Base-by-base conservation (phyloP, 1,284 basidiomycete genomes). In the Trichosporon coremiiforme region DNA sequence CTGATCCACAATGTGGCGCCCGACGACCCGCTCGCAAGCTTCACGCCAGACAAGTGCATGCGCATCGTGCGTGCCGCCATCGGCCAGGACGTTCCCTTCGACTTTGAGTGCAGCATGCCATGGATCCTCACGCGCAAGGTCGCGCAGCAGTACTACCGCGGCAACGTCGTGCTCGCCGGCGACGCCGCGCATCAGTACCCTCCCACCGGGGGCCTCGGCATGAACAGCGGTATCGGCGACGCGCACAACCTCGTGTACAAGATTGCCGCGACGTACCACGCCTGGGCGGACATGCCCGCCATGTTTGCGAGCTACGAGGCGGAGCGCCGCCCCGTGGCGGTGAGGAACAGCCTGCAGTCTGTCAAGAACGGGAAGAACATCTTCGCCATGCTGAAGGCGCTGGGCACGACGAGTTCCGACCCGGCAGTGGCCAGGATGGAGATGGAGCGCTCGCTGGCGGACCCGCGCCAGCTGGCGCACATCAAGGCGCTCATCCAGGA, bases 191-290 rank as follows among this genome's bases (percentile, higher is more conserved):
- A 78, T 70, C 70, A 67, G 31, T 75, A 75, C 68, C 76, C 76
- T 2, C 76, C 76, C 0, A 77, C 76, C 0, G 76, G 76, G 0
- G 76, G 76, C 5, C 66, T 75, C 10, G 75, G 75, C 13, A 68
- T 77, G 31, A 77, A 77, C 68, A 71, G 71, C 12, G 76, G 76
- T 6, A 74, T 77, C 10, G 75, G 72, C 31, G 75, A 77, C 36
- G 72, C 72, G 1, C 75, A 75, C 66, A 75, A 75, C 66, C 74
- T 77, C 31, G 72, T 70, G 7, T 71, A 63, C 69, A 75, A 75
- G 71, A 53, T 77, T 17, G 68, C 70, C 0, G 68, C 55, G 3
- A 65, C 64, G 20, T 74, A 75, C 36, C 70, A 73, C 57, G 67
- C 68, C 55, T 69, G 65, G 65, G 68, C 70, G 17, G 35, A 73